These are phyloP conservation scores for Lentinula detonsa DNA, from an alignment of 768 basidiomycete genomes.

Conservation along the genomic window DNA sequence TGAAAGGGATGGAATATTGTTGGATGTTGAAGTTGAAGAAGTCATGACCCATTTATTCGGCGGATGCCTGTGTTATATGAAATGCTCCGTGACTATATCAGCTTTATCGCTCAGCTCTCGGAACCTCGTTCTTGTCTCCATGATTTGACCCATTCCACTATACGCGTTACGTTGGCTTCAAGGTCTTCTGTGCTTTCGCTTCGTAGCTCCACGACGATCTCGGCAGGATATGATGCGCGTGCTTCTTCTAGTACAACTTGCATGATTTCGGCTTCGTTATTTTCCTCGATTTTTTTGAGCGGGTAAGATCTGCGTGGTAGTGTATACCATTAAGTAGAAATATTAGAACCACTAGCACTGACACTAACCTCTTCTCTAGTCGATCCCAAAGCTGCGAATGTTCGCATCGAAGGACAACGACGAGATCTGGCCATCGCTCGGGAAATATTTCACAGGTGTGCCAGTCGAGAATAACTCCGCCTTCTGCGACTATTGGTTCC, in stretches of 20 bases:
- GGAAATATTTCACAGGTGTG: conserved; percentile 93
- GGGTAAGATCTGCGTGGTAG: conserved; percentile 54
- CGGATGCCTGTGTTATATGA: background rate
- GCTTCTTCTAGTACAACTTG: conserved; percentile 87
- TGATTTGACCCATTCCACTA: conserved; percentile 79
- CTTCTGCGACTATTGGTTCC: conserved; percentile 60
- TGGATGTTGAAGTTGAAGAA: background rate
- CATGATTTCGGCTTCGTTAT: conserved; percentile 99
- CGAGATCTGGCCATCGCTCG: conserved; percentile 94
- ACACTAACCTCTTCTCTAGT: conserved; percentile 75
- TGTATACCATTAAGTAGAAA: conserved; percentile 1
- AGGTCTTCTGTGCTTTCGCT: conserved; percentile 77
- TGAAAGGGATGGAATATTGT: background rate
- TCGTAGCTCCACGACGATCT: conserved; percentile 80
- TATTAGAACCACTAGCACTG: conserved; percentile 11
- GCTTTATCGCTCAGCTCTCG: background rate
- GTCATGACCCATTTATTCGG: background rate
- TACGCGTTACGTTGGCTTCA: conserved; percentile 79
- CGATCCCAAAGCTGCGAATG: conserved; percentile 87
- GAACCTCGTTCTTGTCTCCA: conserved; percentile 52
- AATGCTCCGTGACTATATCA: background rate
- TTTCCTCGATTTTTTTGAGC: conserved; percentile 94
- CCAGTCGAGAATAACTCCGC: conserved; percentile 90
- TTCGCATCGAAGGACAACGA: conserved; percentile 87
- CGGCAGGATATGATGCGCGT: conserved; percentile 73